A percentile compares a stretch with the other conserved stretches of the same genome.
These are phyloP conservation scores for Hypoxylon intermedium DNA, from an alignment of 495 filamentous ascomycete species.

Conservation along the genomic window DNA sequence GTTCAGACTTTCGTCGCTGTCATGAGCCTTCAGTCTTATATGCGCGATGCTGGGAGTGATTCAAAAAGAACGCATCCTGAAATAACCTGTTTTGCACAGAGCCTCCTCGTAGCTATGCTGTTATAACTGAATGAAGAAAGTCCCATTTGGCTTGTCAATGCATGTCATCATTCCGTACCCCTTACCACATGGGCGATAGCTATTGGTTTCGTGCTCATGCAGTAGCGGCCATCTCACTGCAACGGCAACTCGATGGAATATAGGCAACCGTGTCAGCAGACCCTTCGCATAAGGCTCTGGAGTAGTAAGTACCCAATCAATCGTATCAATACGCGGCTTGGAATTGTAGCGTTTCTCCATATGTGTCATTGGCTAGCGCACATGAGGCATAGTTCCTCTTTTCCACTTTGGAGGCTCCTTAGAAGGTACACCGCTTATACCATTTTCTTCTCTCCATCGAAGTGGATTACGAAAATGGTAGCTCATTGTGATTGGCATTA, in stretches of 20 bases:
- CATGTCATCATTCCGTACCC: conserved; percentile 22
- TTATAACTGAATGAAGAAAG: not conserved
- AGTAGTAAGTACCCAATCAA: too few relatives aligned
- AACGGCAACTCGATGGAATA: conserved; percentile 7
- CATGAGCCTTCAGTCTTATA: not conserved
- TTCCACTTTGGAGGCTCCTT: too few relatives aligned
- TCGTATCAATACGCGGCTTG: too few relatives aligned
- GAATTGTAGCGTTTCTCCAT: too few relatives aligned
- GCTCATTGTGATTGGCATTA: too few relatives aligned
- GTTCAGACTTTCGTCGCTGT: not conserved
- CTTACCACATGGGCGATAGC: conserved; percentile 19
- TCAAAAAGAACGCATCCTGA: too few relatives aligned
- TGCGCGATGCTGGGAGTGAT: not conserved
- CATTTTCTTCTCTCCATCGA: too few relatives aligned
- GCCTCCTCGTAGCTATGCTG: conserved; percentile 7
- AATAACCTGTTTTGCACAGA: not conserved
- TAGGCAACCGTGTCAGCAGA: conserved; percentile 10
- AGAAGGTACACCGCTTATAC: too few relatives aligned
- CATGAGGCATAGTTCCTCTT: too few relatives aligned
- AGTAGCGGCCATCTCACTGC: conserved; percentile 13
- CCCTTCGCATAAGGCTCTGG: conserved; percentile 1
- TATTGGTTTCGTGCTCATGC: conserved; percentile 13
- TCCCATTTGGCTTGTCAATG: not conserved
- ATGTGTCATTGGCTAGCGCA: too few relatives aligned
- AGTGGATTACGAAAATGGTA: too few relatives aligned